These are phyloP conservation scores for Prunus armeniaca DNA, from an alignment of 306 rosid species.

Conservation along the genomic window DNA sequence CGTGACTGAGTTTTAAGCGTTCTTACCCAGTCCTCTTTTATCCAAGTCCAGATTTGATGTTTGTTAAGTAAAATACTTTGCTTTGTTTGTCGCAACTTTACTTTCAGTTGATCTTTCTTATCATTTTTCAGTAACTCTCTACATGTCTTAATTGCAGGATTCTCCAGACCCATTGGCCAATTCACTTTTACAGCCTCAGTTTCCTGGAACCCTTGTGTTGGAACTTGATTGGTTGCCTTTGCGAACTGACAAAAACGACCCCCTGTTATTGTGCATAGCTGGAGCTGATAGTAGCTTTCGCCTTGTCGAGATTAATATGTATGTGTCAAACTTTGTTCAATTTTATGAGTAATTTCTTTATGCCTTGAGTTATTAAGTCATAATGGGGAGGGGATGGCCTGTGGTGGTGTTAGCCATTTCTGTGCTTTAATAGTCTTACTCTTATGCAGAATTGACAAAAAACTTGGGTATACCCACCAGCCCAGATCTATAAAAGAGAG, in stretches of 20 bases:
- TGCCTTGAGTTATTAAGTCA: neutral
- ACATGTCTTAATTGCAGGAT: slow-evolving; percentile 53
- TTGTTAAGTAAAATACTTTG: neutral
- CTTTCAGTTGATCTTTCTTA: neutral
- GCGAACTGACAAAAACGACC: slow-evolving; percentile 80
- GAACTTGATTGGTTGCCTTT: slow-evolving; percentile 99
- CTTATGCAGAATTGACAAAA: slow-evolving; percentile 61
- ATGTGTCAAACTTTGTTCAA: slow-evolving; percentile 38
- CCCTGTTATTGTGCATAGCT: slow-evolving; percentile 89
- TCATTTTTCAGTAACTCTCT: neutral
- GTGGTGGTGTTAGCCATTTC: neutral
- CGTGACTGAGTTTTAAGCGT: neutral
- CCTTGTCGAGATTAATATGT: slow-evolving; percentile 71
- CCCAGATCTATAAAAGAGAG: slow-evolving; percentile 63
- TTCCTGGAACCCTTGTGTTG: slow-evolving; percentile 85
- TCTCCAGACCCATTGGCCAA: slow-evolving; percentile 89
- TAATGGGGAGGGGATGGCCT: slow-evolving; percentile 1
- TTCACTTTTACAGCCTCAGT: slow-evolving; percentile 90
- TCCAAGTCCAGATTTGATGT: neutral
- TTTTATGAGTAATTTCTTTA: neutral
- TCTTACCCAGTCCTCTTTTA: neutral
- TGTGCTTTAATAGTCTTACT: slow-evolving; percentile 23
- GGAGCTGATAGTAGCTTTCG: slow-evolving; percentile 99
- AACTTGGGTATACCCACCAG: slow-evolving; percentile 42
- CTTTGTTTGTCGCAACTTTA: neutral